These are phyloP conservation scores for Penicillium ochrochloron DNA, from an alignment of 495 filamentous ascomycete genomes.

Conservation along the genomic window DNA sequence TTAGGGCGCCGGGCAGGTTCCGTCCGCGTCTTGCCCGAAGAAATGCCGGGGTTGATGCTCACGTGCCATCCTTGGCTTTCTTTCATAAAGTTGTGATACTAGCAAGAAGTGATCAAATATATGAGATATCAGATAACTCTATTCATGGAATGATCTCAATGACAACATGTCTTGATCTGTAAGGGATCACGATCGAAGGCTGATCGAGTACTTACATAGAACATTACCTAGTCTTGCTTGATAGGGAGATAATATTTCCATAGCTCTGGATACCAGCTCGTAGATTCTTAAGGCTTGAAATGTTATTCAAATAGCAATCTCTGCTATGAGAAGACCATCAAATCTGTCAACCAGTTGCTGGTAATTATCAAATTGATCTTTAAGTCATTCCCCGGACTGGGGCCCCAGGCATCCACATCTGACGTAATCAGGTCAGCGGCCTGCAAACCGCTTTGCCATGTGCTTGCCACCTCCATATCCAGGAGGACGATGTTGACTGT, in stretches of 20 bases:
- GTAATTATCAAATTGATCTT: not conserved
- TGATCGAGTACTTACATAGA: not conserved
- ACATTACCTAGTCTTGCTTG: not conserved
- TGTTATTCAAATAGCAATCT: not conserved
- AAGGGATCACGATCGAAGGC: not conserved
- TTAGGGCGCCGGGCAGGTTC: not conserved
- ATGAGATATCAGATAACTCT: not conserved
- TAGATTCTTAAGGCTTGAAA: not conserved
- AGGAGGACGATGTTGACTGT: not conserved
- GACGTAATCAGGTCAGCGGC: conserved; percentile 1
- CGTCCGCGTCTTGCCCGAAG: not conserved
- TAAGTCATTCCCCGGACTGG: not conserved
- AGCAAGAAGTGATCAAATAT: not conserved
- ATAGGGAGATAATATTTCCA: too few species aligned
- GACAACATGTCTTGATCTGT: not conserved
- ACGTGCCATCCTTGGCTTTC: not conserved
- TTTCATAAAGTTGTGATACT: not conserved
- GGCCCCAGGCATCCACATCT: conserved; percentile 1
- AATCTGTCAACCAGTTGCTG: not conserved
- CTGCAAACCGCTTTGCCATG: not conserved
- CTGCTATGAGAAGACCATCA: not conserved
- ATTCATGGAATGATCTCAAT: not conserved
- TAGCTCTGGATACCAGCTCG: not conserved
- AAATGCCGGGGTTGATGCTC: not conserved
- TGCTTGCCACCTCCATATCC: not conserved